Base-by-base conservation (phyloP, 2,329 filamentous ascomycete species). In the Neocucurbitaria cava region DNA sequence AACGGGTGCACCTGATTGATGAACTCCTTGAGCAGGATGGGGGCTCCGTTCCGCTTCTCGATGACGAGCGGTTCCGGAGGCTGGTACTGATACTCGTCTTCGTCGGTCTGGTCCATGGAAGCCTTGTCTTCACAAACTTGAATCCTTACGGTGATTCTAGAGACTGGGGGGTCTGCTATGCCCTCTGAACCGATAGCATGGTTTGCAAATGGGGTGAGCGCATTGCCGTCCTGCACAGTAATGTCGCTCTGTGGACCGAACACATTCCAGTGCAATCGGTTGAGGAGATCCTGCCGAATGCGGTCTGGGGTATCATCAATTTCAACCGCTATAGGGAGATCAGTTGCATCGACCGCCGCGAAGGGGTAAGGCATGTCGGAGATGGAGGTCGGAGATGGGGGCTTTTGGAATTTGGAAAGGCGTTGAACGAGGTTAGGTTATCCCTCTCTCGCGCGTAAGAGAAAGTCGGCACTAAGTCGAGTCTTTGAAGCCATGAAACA, bases 1-100 rank as follows among this genome's bases (percentile, higher is more conserved):
- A 41, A 52, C 13, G 15, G 17, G 28, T 56, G 54, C 9, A 46
- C 49, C 23, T 52, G 40, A 26, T 30, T 44, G 28, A 60, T 33
- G 30, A 60, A 60, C n/a, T 60, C 40, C 20, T 41, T 20, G 8
- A 58, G 11, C 7, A 41, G 48, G 33, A 61, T 54, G 7, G 52
- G 40, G 17, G 30, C 20, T 13, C 49, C 52, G 26, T 58, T 41
- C 26, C 43, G 13, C 20, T 56, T 54, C 5, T 61, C 35, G 41
- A 61, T 58, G 23, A 51, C 30, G 9, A 56, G 42, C 10, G 46
- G 43, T n/a, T 38, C 42, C 17, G 58, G 58, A 15, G 54, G 49
- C 26, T 51, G 36, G 30, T 58, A 58, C 15, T 39, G 50, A 48
- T 50, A 50, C 21, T 51, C 46, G 18, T 52, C 33, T 23, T 51